Percentiles rank a stretch among this genome's conserved stretches.
phyloP scores from a whole-genome alignment of 306 rosid species.

The Vigna nakashimae region DNA sequence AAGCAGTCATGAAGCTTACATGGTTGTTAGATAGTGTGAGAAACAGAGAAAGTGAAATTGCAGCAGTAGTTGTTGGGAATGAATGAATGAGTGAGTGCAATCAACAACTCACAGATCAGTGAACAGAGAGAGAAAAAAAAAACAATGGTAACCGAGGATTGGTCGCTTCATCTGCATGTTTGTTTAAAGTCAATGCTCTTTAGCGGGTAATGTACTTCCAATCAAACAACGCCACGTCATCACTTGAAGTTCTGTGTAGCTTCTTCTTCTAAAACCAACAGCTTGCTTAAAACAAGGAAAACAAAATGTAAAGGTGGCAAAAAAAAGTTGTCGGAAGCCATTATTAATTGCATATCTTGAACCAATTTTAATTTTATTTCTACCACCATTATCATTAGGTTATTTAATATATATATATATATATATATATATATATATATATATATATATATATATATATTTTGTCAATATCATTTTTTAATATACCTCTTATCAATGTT shows the following conservation, averaged over 20 bases:
- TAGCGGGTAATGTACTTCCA: constrained; percentile 37
- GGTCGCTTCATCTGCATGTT: constrained; percentile 1
- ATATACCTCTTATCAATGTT: too few relatives aligned
- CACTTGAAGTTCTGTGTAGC: not conserved
- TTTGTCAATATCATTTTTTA: too few relatives aligned
- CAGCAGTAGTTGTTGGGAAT: not conserved
- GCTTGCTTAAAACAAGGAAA: not conserved
- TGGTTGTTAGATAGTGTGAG: constrained; percentile 22
- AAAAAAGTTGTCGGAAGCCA: not conserved
- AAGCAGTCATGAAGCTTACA: constrained; percentile 31
- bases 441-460: too few relatives aligned
- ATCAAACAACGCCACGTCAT: constrained; percentile 34
- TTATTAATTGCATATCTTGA: not conserved
- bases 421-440: too few relatives aligned
- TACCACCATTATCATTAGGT: too few relatives aligned
- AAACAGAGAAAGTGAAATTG: constrained; percentile 8
- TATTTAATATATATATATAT: too few relatives aligned
- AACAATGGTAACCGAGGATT: not conserved
- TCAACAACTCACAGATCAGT: not conserved
- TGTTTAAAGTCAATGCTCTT: constrained; percentile 52
- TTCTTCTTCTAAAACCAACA: constrained; percentile 4
- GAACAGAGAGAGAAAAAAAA: constrained; percentile 13
- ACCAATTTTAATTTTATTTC: not conserved
- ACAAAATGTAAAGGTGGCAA: not conserved
- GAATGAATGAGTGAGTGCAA: not conserved